Percentiles rank a stretch among this genome's conserved stretches.
Conservation (phyloP, 371 early-diverging fungal genomes). For the Coemansia sp. region DNA sequence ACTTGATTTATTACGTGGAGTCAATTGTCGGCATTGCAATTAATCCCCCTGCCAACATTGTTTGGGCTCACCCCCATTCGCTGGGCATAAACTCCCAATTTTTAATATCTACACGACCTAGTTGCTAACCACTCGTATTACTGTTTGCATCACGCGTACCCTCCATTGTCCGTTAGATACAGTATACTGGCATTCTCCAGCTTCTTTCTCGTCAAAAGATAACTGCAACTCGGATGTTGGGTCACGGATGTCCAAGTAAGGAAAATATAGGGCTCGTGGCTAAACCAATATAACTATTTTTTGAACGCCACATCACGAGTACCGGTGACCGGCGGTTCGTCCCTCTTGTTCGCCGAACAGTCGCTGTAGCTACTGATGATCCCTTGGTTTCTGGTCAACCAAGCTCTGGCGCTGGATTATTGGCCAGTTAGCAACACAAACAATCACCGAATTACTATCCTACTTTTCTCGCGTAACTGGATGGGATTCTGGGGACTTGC, state of each 20-base stretch:
- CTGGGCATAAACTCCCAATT: background rate
- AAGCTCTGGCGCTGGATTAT: background rate
- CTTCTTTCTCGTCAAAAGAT: background rate
- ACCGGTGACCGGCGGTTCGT: background rate
- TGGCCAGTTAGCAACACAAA: background rate
- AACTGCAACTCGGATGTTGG: background rate
- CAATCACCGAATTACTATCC: background rate
- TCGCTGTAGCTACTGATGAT: background rate
- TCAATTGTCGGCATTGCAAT: background rate
- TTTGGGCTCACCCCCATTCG: background rate
- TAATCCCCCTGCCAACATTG: background rate
- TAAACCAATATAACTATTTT: constrained; percentile 19
- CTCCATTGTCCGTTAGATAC: background rate
- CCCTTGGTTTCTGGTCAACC: background rate
- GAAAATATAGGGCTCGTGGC: constrained; percentile 7
- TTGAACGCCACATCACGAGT: background rate
- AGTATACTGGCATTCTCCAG: background rate
- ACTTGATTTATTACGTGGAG: background rate
- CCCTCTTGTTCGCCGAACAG: background rate
- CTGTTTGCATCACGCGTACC: background rate
- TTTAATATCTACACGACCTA: background rate
- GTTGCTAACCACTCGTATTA: background rate
- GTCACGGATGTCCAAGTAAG: background rate
- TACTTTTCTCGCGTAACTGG: constrained; percentile 4
- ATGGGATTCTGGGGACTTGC: background rate